A percentile compares a stretch with the other conserved stretches of the same genome.
These are phyloP conservation scores for Musa acuminata DNA, from an alignment of 176 grass and related monocot species.

Conservation along the genomic window DNA sequence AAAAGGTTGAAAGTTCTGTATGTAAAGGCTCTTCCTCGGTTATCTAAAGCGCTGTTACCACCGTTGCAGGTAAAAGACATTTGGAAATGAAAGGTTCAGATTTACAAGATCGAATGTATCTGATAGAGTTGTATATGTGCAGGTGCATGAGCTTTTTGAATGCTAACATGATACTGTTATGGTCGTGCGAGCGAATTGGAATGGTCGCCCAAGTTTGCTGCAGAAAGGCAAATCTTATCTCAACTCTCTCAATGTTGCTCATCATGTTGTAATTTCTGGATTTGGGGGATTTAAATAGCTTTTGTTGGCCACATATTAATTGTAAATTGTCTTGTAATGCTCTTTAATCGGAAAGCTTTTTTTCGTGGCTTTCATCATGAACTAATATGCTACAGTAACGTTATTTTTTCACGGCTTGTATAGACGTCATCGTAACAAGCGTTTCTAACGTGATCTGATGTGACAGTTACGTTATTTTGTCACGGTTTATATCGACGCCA, in stretches of 20 bases:
- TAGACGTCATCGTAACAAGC: no score
- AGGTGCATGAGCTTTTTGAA: background rate
- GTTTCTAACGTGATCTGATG: no score
- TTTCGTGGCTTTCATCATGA: no score
- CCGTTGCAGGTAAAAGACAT: constrained; percentile 23
- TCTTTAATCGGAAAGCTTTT: no score
- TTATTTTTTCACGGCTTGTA: no score
- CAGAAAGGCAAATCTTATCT: background rate
- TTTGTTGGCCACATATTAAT: background rate
- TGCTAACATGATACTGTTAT: background rate
- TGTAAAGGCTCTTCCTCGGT: constrained; percentile 29
- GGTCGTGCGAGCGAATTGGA: background rate
- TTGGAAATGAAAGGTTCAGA: background rate
- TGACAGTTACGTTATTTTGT: no score
- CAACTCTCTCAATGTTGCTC: no score
- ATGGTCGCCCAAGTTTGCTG: background rate
- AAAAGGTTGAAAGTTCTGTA: constrained; percentile 29
- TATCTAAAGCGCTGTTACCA: constrained; percentile 41
- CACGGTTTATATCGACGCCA: no score
- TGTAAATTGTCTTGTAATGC: background rate
- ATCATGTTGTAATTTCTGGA: background rate
- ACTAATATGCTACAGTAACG: no score
- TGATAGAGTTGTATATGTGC: background rate
- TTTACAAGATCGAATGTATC: background rate
- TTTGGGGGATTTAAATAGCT: background rate